Conservation (phyloP, 345 rosid genomes). For the Erysimum cheiranthoides region DNA sequence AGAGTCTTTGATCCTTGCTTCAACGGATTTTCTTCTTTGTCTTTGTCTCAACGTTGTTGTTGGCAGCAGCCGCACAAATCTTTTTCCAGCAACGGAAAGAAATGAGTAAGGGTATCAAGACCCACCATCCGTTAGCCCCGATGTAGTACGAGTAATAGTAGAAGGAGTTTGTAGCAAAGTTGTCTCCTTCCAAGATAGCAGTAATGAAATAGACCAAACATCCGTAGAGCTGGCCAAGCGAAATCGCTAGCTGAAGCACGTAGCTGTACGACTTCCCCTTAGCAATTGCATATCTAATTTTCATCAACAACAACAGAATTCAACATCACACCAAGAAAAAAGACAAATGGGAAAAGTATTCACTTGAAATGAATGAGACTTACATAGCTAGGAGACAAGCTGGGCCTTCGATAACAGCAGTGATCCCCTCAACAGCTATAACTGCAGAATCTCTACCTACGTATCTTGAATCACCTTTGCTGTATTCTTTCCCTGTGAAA, state of each 20-base stretch:
- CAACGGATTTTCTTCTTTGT: constrained; percentile 46
- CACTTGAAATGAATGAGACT: constrained; percentile 30
- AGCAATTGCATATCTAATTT: constrained; percentile 76
- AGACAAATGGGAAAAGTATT: neutral
- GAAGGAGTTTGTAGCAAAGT: constrained; percentile 64
- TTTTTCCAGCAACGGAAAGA: constrained; percentile 80
- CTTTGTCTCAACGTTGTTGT: constrained; percentile 61
- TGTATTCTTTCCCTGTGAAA: constrained; percentile 91
- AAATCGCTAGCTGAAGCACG: constrained; percentile 84
- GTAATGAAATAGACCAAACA: constrained; percentile 80
- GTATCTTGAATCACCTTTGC: constrained; percentile 98
- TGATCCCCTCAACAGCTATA: constrained; percentile 82
- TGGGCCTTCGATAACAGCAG: constrained; percentile 89
- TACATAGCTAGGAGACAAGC: constrained; percentile 82
- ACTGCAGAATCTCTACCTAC: constrained; percentile 76
- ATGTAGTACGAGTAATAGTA: constrained; percentile 78
- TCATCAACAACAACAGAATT: constrained; percentile 24
- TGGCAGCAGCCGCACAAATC: constrained; percentile 56
- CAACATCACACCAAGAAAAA: neutral
- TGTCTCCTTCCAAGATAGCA: constrained; percentile 79
- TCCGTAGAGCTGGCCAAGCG: constrained; percentile 93
- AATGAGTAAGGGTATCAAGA: constrained; percentile 70
- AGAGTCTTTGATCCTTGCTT: neutral
- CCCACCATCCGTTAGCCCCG: constrained; percentile 73
- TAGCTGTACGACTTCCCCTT: constrained; percentile 75